Conservation (phyloP, 306 rosid species). For the Prunus mira region DNA sequence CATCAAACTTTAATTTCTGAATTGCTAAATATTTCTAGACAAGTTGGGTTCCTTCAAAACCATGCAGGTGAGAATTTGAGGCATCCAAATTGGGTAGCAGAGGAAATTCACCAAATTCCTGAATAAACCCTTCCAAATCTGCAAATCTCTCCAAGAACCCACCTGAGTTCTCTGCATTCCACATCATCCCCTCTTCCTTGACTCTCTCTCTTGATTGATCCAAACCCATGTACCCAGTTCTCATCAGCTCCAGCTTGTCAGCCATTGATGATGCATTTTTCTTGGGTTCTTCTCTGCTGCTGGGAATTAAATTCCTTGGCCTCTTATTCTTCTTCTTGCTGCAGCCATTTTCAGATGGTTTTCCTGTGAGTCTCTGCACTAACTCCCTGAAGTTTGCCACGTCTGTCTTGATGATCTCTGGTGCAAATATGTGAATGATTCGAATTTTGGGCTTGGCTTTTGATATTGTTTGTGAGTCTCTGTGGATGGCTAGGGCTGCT, state of each 20-base stretch:
- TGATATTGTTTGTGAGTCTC: conserved; percentile 50
- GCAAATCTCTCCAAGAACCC: conserved; percentile 62
- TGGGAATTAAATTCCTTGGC: neutral
- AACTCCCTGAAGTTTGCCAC: conserved; percentile 74
- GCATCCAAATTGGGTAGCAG: conserved; percentile 45
- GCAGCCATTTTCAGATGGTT: conserved; percentile 40
- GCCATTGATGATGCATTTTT: conserved; percentile 2
- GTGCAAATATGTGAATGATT: conserved; percentile 86
- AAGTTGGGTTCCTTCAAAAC: conserved; percentile 50
- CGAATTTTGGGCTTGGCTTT: conserved; percentile 77
- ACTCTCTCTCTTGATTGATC: conserved; percentile 32
- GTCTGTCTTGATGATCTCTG: conserved; percentile 84
- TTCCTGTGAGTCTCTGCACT: conserved; percentile 84
- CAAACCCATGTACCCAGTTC: conserved; percentile 27
- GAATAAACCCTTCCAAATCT: conserved; percentile 72
- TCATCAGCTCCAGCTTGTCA: conserved; percentile 18
- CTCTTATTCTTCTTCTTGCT: conserved; percentile 13
- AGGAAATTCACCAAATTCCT: conserved; percentile 61
- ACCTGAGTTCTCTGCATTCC: conserved; percentile 42
- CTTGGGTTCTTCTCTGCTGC: conserved; percentile 23
- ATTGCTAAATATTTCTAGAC: neutral
- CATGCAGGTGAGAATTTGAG: conserved; percentile 42
- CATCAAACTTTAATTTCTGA: neutral
- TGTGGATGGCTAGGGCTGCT: conserved; percentile 46
- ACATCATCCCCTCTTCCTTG: conserved; percentile 40